Evolutionary conservation across 129 eudicot species (phyloP).

Genomic region (Lactuca saligna): DNA sequence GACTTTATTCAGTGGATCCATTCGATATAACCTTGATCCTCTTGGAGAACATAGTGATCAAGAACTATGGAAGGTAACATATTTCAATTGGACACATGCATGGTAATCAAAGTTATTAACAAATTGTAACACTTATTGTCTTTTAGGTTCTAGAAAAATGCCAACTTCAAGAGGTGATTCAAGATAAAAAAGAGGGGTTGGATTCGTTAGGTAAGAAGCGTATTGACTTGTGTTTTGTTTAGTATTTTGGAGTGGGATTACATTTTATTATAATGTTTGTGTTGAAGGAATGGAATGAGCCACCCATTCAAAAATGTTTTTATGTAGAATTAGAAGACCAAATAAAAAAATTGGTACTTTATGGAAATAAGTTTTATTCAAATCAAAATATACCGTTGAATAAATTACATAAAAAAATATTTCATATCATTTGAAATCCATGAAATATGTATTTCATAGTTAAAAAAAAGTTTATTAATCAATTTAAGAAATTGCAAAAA

Average conservation of each 20-base stretch:
- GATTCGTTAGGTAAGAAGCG: conserved; percentile 50
- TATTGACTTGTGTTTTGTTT: background rate
- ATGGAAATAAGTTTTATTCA: too few species aligned
- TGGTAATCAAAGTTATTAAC: background rate
- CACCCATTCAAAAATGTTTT: background rate
- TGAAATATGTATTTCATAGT: too few species aligned
- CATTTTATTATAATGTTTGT: too few species aligned
- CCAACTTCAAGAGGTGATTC: conserved; percentile 57
- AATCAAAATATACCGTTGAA: too few species aligned
- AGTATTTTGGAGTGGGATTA: too few species aligned
- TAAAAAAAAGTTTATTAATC: too few species aligned
- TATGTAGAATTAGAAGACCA: too few species aligned
- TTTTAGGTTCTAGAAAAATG: conserved; percentile 65
- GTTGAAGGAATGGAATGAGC: background rate
- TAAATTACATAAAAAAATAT: too few species aligned
- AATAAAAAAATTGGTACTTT: too few species aligned
- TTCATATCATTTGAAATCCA: too few species aligned
- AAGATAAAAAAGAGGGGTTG: conserved; percentile 52
- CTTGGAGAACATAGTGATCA: conserved; percentile 50
- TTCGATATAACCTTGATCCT: conserved; percentile 69
- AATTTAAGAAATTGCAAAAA: too few species aligned
- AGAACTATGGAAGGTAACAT: conserved; percentile 63
- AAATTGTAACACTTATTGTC: conserved; percentile 4
- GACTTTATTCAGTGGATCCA: conserved; percentile 54
- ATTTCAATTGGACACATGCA: background rate